These are phyloP conservation scores for Lojkania enalia DNA, from an alignment of 2,329 filamentous ascomycete genomes.

Conservation along the genomic window DNA sequence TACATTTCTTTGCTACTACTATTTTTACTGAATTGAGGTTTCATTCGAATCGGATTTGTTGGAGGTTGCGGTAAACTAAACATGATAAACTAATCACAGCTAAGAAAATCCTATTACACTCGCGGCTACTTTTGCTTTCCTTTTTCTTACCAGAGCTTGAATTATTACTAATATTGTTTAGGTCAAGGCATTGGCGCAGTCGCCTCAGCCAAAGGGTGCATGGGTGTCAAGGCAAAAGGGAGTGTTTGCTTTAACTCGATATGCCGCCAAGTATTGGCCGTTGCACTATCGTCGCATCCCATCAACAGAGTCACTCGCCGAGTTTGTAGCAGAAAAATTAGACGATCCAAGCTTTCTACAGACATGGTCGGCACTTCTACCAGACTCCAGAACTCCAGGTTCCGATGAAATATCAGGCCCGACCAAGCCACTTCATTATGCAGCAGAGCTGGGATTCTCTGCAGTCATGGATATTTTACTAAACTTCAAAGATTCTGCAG, in stretches of 20 bases:
- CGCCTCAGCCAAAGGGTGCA: not conserved
- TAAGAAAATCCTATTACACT: too few relatives aligned
- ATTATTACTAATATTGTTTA: too few relatives aligned
- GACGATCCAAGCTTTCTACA: not conserved
- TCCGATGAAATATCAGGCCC: not conserved
- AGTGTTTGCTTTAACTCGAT: constrained; percentile 2
- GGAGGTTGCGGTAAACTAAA: too few relatives aligned
- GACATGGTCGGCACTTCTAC: constrained; percentile 2
- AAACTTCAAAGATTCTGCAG: not conserved
- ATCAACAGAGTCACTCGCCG: not conserved
- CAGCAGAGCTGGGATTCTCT: not conserved
- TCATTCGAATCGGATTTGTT: too few relatives aligned
- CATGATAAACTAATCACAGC: too few relatives aligned
- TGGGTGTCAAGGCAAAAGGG: constrained; percentile 4
- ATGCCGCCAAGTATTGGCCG: constrained; percentile 4
- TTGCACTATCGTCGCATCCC: constrained; percentile 1
- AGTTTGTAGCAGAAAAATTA: not conserved
- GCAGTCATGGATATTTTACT: not conserved
- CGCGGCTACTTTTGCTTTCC: too few relatives aligned
- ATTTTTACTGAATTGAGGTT: too few relatives aligned
- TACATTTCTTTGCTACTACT: too few relatives aligned
- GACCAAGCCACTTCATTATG: not conserved
- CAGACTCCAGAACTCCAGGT: not conserved
- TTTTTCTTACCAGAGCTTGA: too few relatives aligned
- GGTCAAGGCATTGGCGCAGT: not conserved